phyloP scores from a whole-genome alignment of 352 stramenopile genomes.

The Hyphochytrium catenoides region DNA sequence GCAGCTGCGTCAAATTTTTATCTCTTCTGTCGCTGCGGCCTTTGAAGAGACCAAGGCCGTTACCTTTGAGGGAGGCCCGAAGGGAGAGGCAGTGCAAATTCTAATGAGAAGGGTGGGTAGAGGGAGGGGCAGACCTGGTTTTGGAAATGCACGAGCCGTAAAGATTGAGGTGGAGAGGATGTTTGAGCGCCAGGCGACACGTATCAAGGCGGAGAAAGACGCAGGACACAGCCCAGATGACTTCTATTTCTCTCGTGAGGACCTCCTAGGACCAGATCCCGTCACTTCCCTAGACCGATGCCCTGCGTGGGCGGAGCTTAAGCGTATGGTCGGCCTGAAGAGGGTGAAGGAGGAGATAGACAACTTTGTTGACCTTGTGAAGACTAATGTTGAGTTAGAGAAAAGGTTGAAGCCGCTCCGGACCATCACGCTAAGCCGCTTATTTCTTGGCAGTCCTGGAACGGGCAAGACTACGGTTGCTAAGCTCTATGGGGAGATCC shows the following conservation, averaged over 20 bases:
- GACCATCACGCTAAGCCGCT: constrained; percentile 39
- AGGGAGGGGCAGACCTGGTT: too few species aligned
- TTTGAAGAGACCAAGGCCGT: too few species aligned
- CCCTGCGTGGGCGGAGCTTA: constrained; percentile 22
- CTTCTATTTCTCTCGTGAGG: constrained; percentile 14
- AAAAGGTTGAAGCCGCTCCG: constrained; percentile 28
- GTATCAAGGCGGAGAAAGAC: constrained; percentile 29
- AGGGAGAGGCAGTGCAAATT: too few species aligned
- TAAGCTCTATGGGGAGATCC: constrained; percentile 46
- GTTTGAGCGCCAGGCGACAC: too few species aligned
- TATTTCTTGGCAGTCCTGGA: constrained; percentile 71
- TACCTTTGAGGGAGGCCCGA: too few species aligned
- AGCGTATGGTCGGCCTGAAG: constrained; percentile 42
- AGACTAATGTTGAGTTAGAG: constrained; percentile 55
- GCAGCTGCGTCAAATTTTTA: constrained; percentile 3
- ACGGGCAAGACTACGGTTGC: constrained; percentile 79
- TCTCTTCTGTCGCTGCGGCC: neutral
- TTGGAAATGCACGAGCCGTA: constrained; percentile 62
- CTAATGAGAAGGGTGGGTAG: too few species aligned
- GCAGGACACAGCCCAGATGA: too few species aligned
- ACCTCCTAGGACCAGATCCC: constrained; percentile 50
- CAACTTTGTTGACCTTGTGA: constrained; percentile 37
- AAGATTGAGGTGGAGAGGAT: too few species aligned
- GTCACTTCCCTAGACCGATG: constrained; percentile 39
- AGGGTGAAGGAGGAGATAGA: constrained; percentile 44